Evolutionary conservation across 176 grass and related monocot genomes (phyloP), one percentile per base, ranked within the genome.

Genomic region (Ananas comosus): DNA sequence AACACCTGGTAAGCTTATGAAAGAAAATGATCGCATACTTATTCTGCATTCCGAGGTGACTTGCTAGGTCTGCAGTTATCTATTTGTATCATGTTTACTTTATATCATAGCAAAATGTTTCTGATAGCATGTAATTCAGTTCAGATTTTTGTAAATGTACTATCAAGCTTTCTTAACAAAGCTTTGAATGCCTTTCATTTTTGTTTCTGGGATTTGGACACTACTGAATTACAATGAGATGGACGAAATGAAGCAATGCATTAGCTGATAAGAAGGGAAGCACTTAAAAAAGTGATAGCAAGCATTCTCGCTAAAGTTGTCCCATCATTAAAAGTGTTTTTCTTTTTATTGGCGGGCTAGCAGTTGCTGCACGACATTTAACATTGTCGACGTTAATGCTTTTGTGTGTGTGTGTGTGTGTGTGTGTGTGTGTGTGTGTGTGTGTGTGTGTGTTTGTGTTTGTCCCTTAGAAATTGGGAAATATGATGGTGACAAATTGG

Each of bases 81-180:
- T 59, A 17, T 59, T 19, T 61, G 56, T 61, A 61, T 61, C 56
- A 61, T 61, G 56, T 61, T 61, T 22, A 61, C 16, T 16, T 61
- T 61, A 61, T 22, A 61, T 61, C 56, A 61, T 61, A 19, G 21
- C 17, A 61, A 61, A 19, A 61, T 18, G 16, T 18, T 61, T 61
- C 21, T 21, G 9, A 61, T 61, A 61, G 56, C 56, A 18, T 61
- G 12, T 22, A 61, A 61, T 61, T 61, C 56, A 19, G 13, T 61
- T 10, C 21, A 61, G 56, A 17, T 61, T 61, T 61, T n/a, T 61
- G 56, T 61, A 61, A 61, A 61, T 61, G 9, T 19, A 61, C 21
- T 61, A 16, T 61, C 56, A 61, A 10, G 56, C 56, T 61, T 61
- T 61, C 17, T 8, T 61, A 18, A 18, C 52, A 18, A 61, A 61